Base-by-base conservation (phyloP, 345 rosid species). In the Boechera stricta region DNA sequence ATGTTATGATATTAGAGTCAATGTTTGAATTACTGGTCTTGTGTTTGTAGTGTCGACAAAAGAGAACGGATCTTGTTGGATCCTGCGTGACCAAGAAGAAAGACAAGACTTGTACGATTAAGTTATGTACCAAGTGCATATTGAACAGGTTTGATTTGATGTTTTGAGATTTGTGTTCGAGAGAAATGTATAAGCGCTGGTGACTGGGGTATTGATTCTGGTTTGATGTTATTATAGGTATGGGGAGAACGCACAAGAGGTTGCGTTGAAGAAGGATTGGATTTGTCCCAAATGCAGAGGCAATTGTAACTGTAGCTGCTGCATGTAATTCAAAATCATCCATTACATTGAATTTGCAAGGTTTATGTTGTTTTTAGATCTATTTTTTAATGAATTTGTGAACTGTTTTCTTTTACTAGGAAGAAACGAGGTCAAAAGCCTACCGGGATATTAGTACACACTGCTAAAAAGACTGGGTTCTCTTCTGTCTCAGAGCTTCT, bases 291-390 rank as follows among this genome's bases (percentile, higher is more conserved):
- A 80, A 74, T 95, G 99, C 71, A 86, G 84, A 48, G 97, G 84
- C 64, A 83, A 82, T 9, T 95, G 99, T 83, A 95, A 89, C 55
- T 95, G 99, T 80, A 95, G 98, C 75, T 28, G 15, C 1, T 95
- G 99, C 87, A 87, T 73, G 99, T 92, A 66, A 86, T 32, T 33
- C 31, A 31, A 51, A 61, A 53, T 10, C 16, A 66, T 24, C 0
- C 5, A 12, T 16, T 32, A 16, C 77, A 62, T 29, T 38, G 13
- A 52, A 52, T 73, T 41, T 41, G 45, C 54, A 15, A 42, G 48
- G 16, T 28, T 64, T 26, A 9, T n/a, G 24, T 35, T 32, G 4
- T 39, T 56, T 31, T 21, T 51, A 61, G 35, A 26, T 56, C n/a
- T 15, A 36, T 55, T 16, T 52, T 10, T 9, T 38, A 2, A 31